Conservation (phyloP, 2,329 filamentous ascomycete species). For the Botrytis medusae region DNA sequence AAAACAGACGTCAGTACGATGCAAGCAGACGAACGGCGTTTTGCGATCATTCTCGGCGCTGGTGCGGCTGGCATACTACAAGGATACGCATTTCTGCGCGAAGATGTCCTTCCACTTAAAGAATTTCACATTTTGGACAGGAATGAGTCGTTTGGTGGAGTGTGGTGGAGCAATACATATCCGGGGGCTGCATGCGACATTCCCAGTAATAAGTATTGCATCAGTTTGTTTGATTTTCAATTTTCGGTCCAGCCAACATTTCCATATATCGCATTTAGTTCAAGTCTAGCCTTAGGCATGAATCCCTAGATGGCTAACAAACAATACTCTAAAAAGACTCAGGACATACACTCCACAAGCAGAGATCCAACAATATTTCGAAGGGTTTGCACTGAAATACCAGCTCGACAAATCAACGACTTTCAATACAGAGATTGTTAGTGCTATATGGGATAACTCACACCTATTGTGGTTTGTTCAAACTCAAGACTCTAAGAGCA, state of each 20-base stretch:
- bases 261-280: not conserved
- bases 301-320: not conserved
- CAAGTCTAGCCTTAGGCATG: not conserved
- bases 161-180: conserved; percentile 14
- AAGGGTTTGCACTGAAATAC: conserved; percentile 2
- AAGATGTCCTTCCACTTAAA: conserved; percentile 7
- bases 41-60: conserved; percentile 7
- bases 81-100: conserved; percentile 12
- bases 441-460: not conserved
- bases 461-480: conserved; percentile 7
- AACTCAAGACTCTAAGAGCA: not conserved
- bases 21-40: conserved; percentile 14
- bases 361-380: conserved; percentile 15
- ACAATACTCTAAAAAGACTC: not conserved
- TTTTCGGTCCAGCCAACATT: conserved; percentile 6
- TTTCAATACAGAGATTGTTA: conserved; percentile 8
- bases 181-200: conserved; percentile 17
- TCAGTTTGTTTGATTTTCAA: conserved; percentile 4
- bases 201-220: conserved; percentile 1
- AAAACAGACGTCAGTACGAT: not conserved
- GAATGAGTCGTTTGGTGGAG: conserved; percentile 5
- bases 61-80: conserved; percentile 15
- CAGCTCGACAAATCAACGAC: conserved; percentile 7
- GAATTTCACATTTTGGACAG: conserved; percentile 18
- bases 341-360: not conserved